A percentile compares a stretch with the other conserved stretches of the same genome.
These are phyloP conservation scores for Talaromyces marneffei DNA, from an alignment of 2,329 filamentous ascomycete genomes.

Conservation along the genomic window DNA sequence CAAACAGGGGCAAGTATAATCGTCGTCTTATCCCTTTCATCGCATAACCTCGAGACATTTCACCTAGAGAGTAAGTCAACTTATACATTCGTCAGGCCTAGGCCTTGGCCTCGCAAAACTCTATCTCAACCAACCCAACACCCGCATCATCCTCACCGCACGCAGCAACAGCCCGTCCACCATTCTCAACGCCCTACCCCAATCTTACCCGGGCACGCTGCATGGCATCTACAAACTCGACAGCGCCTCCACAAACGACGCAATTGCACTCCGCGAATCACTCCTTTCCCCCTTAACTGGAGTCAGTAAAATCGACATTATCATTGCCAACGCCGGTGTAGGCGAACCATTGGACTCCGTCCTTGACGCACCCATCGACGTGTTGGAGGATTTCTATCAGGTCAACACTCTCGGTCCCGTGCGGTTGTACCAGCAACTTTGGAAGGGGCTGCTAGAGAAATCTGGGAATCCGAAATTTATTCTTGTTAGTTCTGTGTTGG, in stretches of 20 bases:
- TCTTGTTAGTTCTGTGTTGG: not conserved
- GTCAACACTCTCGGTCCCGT: slow-evolving; percentile 9
- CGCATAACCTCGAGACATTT: not conserved
- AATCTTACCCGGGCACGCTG: not conserved
- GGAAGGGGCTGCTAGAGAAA: slow-evolving; percentile 1
- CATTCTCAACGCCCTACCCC: not conserved
- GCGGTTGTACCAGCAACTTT: slow-evolving; percentile 12
- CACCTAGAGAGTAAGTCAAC: not conserved
- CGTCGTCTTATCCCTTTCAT: not conserved
- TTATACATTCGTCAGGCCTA: not conserved
- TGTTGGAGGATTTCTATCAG: not conserved
- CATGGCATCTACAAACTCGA: slow-evolving; percentile 13
- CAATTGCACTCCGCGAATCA: slow-evolving; percentile 2
- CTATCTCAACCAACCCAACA: slow-evolving; percentile 12
- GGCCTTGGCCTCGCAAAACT: slow-evolving; percentile 10
- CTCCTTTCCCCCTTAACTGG: not conserved
- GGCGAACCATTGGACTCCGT: slow-evolving; percentile 6
- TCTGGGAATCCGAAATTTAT: slow-evolving; percentile 6
- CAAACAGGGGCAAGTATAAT: slow-evolving; percentile 10
- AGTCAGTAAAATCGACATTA: slow-evolving; percentile 9
- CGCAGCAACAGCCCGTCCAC: not conserved
- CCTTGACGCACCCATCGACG: slow-evolving; percentile 5
- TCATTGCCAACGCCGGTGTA: slow-evolving; percentile 12
- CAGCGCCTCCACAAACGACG: slow-evolving; percentile 9
- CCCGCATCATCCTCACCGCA: slow-evolving; percentile 11